These are phyloP conservation scores for Candida anglica DNA, from an alignment of 805 yeast genomes.

Conservation along the genomic window DNA sequence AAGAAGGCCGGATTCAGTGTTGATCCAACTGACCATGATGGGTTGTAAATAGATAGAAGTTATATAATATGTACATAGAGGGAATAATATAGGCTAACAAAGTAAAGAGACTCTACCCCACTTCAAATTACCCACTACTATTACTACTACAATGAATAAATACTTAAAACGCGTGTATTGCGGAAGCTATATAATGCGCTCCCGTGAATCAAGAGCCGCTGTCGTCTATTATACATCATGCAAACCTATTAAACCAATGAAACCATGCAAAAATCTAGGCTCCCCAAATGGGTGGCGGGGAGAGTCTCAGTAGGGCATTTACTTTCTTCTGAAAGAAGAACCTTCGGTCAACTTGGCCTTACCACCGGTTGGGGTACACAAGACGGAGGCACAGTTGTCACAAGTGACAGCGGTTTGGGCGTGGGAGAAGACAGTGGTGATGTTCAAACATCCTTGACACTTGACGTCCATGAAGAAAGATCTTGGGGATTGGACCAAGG, in stretches of 20 bases:
- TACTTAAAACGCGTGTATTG: no score
- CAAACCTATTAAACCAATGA: not conserved
- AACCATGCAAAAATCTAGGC: conserved; percentile 1
- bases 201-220: no score
- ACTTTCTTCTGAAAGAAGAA: conserved; percentile 39
- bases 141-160: no score
- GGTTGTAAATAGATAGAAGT: not conserved
- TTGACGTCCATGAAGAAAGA: conserved; percentile 41
- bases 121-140: no score
- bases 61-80: not conserved
- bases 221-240: conserved; percentile 4
- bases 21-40: conserved; percentile 8
- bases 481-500: conserved; percentile 38
- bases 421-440: conserved; percentile 39
- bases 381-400: conserved; percentile 37
- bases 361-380: conserved; percentile 41
- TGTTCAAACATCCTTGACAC: conserved; percentile 40
- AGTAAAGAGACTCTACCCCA: no score
- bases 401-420: conserved; percentile 42
- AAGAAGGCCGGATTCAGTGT: conserved; percentile 22
- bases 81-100: not conserved
- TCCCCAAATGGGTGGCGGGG: not conserved
- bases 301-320: conserved; percentile 7
- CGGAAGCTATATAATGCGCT: no score
- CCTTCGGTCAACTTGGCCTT: conserved; percentile 42